Conservation (phyloP, 352 stramenopile species). For the Globisporangium echinulatum region DNA sequence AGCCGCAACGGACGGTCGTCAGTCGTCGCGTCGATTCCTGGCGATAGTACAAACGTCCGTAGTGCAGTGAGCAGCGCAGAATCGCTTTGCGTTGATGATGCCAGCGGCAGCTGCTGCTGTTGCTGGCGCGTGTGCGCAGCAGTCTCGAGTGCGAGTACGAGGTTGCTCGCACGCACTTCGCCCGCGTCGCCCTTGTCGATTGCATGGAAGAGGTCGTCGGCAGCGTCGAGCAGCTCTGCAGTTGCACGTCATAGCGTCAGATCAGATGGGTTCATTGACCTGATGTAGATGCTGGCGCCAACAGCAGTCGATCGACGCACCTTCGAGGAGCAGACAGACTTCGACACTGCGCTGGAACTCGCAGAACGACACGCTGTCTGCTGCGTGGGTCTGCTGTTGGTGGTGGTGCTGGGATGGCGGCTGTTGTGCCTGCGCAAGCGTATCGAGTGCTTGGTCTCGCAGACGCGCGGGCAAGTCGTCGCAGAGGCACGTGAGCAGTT, state of each 20-base stretch:
- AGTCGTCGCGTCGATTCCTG: neutral
- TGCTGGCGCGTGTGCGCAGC: neutral
- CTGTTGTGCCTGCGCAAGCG: neutral
- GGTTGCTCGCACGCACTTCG: conserved; percentile 4
- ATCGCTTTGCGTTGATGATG: neutral
- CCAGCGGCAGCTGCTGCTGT: neutral
- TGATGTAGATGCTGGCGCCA: no score
- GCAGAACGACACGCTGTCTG: neutral
- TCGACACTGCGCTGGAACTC: conserved; percentile 11
- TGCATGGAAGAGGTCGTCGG: conserved; percentile 9
- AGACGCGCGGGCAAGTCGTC: conserved; percentile 9
- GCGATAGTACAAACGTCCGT: conserved; percentile 1
- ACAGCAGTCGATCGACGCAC: neutral
- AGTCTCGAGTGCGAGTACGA: conserved; percentile 8
- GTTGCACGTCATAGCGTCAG: neutral
- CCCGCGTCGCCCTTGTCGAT: conserved; percentile 10
- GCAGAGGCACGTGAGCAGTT: conserved; percentile 8
- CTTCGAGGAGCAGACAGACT: conserved; percentile 13
- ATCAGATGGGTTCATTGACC: no score
- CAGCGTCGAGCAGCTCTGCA: conserved; percentile 7
- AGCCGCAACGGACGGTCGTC: conserved; percentile 4
- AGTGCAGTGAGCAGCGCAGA: neutral
- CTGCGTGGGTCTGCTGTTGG: neutral
- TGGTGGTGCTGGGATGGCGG: neutral
- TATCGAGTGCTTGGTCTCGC: conserved; percentile 3